Conservation (phyloP, 306 rosid species). For the Trifolium fragiferum region DNA sequence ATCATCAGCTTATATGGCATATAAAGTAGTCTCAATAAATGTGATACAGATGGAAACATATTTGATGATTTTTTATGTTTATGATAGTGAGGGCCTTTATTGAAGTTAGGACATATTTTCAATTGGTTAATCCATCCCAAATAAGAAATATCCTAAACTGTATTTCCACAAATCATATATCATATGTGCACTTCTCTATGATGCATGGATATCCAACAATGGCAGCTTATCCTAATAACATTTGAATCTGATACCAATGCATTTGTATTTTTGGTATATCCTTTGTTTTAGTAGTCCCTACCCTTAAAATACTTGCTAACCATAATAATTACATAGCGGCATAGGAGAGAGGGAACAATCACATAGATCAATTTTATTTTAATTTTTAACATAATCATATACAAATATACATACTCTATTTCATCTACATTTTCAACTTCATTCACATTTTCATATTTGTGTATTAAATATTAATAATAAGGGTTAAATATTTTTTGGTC, state of each 20-base stretch:
- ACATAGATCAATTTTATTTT: neutral
- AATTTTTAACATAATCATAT: neutral
- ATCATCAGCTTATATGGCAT: slow-evolving; percentile 36
- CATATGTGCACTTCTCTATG: slow-evolving; percentile 12
- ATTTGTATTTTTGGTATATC: slow-evolving; percentile 5
- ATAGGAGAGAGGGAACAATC: neutral
- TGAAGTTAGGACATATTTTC: slow-evolving; percentile 2
- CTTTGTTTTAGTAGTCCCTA: neutral
- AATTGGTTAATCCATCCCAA: slow-evolving; percentile 29
- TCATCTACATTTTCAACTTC: neutral
- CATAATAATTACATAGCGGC: neutral
- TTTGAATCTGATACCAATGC: neutral
- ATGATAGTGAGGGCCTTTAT: neutral
- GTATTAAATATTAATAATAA: no score
- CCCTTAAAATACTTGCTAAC: slow-evolving; percentile 3
- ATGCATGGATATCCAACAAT: slow-evolving; percentile 30
- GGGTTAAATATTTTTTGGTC: no score
- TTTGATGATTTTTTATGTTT: slow-evolving; percentile 4
- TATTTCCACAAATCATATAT: slow-evolving; percentile 19
- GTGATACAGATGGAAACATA: slow-evolving; percentile 35
- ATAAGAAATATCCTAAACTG: slow-evolving; percentile 22
- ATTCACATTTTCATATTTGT: neutral
- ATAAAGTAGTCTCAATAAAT: slow-evolving; percentile 32
- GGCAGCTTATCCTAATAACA: neutral
- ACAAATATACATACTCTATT: slow-evolving; percentile 3